Conservation (phyloP, 2,329 filamentous ascomycete genomes). For the Didymella sp. region DNA sequence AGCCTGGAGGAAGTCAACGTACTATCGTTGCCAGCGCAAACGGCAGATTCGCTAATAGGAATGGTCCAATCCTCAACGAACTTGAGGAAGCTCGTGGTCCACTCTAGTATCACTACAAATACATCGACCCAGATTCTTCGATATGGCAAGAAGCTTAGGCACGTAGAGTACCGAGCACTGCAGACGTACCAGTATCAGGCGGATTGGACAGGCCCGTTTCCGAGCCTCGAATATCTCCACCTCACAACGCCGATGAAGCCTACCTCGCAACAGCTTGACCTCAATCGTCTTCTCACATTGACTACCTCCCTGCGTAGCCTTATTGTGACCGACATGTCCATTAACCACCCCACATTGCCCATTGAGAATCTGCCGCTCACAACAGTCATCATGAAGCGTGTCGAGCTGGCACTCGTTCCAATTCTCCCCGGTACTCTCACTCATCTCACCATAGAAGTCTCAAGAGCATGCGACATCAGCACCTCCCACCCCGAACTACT, state of each 20-base stretch:
- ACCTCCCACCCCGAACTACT: background rate
- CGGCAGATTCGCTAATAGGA: constrained; percentile 39
- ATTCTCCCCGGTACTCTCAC: constrained; percentile 28
- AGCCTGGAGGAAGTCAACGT: constrained; percentile 44
- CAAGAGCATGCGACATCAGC: background rate
- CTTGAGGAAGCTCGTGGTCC: constrained; percentile 38
- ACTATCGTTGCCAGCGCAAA: constrained; percentile 31
- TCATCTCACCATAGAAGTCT: constrained; percentile 19
- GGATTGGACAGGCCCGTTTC: constrained; percentile 37
- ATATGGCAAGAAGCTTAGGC: constrained; percentile 31
- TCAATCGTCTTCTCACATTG: background rate
- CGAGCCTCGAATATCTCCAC: constrained; percentile 33
- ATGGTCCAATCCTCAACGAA: constrained; percentile 33
- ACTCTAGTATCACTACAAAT: constrained; percentile 36
- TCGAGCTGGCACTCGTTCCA: constrained; percentile 4
- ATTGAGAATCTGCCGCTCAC: constrained; percentile 2
- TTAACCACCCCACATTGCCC: background rate
- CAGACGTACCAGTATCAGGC: background rate
- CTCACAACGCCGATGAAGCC: background rate
- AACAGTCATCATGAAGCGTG: constrained; percentile 23
- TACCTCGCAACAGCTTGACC: background rate
- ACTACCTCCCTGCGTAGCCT: constrained; percentile 1
- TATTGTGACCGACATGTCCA: constrained; percentile 13
- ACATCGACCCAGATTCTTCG: constrained; percentile 40
- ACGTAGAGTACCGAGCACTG: constrained; percentile 29